A percentile compares a stretch with the other conserved stretches of the same genome.
Conservation (phyloP, 768 basidiomycete species). For the Gloeopeniophorella convolvens region DNA sequence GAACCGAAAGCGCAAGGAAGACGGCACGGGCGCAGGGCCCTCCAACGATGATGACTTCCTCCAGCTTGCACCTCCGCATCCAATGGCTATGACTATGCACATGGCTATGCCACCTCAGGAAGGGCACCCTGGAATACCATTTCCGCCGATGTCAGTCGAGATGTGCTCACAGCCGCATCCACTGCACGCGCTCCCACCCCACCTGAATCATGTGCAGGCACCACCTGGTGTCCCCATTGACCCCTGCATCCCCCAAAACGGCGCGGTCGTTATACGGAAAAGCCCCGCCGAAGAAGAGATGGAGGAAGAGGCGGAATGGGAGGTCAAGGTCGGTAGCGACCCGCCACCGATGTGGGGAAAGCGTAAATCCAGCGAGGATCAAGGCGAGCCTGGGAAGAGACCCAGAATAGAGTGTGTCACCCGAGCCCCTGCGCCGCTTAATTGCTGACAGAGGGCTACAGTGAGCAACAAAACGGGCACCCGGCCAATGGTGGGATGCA, state of each 20-base stretch:
- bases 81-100: slow-evolving; percentile 18
- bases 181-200: slow-evolving; percentile 11
- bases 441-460: background rate
- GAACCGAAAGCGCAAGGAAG: slow-evolving; percentile 21
- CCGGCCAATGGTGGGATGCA: slow-evolving; percentile 8
- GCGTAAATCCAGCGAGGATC: slow-evolving; percentile 40
- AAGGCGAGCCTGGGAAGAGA: slow-evolving; percentile 34
- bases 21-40: slow-evolving; percentile 1
- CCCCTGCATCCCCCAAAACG: background rate
- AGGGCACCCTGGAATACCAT: slow-evolving; percentile 4
- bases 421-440: background rate
- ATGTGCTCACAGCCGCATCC: slow-evolving; percentile 15
- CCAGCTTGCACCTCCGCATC: slow-evolving; percentile 15
- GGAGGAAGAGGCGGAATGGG: slow-evolving; percentile 65
- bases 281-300: slow-evolving; percentile 61
- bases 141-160: slow-evolving; percentile 12
- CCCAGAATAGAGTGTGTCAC: slow-evolving; percentile 35
- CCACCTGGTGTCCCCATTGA: slow-evolving; percentile 25
- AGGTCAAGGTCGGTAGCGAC: slow-evolving; percentile 52
- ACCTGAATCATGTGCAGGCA: slow-evolving; percentile 8
- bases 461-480: background rate
- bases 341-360: slow-evolving; percentile 69
- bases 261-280: slow-evolving; percentile 30
- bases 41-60: slow-evolving; percentile 20
- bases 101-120: slow-evolving; percentile 12